Conservation (phyloP, 2,329 filamentous ascomycete species). For the Claviceps capensis region DNA sequence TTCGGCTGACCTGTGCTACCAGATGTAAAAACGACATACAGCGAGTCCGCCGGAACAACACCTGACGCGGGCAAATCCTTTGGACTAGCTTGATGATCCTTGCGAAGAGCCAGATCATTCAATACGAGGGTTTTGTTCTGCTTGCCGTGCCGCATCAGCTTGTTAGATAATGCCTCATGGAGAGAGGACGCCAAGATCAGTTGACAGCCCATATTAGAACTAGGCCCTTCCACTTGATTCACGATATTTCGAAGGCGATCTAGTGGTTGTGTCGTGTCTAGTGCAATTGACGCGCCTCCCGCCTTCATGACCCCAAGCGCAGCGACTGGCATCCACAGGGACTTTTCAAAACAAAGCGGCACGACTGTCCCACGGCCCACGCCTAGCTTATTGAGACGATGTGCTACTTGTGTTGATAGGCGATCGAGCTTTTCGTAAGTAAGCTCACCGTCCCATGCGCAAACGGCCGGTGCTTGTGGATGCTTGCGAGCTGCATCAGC, state of each 20-base stretch:
- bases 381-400: conserved; percentile 19
- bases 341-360: conserved; percentile 37
- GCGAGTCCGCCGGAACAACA: neutral
- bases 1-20: neutral
- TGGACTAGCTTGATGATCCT: no score
- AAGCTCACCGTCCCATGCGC: conserved; percentile 35
- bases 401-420: conserved; percentile 27
- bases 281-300: conserved; percentile 29
- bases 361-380: conserved; percentile 25
- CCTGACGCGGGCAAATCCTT: no score
- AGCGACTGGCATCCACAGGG: conserved; percentile 29
- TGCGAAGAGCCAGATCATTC: neutral
- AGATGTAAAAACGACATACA: neutral
- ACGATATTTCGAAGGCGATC: conserved; percentile 21
- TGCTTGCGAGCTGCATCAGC: conserved; percentile 21
- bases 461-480: conserved; percentile 27
- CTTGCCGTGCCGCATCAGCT: neutral
- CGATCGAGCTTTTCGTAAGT: conserved; percentile 31
- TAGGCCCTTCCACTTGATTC: neutral
- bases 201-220: no score
- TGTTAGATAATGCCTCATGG: neutral
- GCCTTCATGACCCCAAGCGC: conserved; percentile 34
- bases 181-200: neutral
- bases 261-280: conserved; percentile 33
- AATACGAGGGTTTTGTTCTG: neutral